Percentiles rank a stretch among this genome's conserved stretches.
Conservation (phyloP, 2,329 filamentous ascomycete genomes). For the Torrubiella hemipterigena region DNA sequence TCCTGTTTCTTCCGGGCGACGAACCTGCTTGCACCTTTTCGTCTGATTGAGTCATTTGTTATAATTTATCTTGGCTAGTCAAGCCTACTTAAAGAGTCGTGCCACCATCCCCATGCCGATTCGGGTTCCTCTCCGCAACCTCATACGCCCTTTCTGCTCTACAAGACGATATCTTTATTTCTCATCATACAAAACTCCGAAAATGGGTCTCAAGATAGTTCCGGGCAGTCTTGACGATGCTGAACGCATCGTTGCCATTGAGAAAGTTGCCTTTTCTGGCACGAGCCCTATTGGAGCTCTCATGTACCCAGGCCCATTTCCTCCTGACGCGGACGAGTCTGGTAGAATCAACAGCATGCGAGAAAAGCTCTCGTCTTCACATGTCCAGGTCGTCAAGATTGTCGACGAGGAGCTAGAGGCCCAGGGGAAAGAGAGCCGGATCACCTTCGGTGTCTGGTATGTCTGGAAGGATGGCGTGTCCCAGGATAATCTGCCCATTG, state of each 20-base stretch:
- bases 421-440: conserved; percentile 13
- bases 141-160: too few species aligned
- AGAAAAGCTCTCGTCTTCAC: too few species aligned
- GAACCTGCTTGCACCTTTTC: too few species aligned
- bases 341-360: too few species aligned
- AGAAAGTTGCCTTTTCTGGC: conserved; percentile 4
- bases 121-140: too few species aligned
- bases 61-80: too few species aligned
- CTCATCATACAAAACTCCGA: too few species aligned
- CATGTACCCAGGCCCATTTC: conserved; percentile 18
- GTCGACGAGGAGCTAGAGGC: conserved; percentile 20
- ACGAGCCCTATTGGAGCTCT: conserved; percentile 13
- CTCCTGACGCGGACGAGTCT: conserved; percentile 10
- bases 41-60: too few species aligned
- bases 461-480: conserved; percentile 15
- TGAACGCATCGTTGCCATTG: conserved; percentile 5
- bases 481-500: conserved; percentile 9
- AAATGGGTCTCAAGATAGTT: conserved; percentile 4
- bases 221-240: conserved; percentile 4
- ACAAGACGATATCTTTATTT: too few species aligned
- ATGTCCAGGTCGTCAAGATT: conserved; percentile 22
- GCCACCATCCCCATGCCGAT: too few species aligned
- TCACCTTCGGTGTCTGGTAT: conserved; percentile 24
- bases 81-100: too few species aligned
- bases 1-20: too few species aligned